Conservation (phyloP, 352 stramenopile genomes). For the Pythium aphanidermatum region DNA sequence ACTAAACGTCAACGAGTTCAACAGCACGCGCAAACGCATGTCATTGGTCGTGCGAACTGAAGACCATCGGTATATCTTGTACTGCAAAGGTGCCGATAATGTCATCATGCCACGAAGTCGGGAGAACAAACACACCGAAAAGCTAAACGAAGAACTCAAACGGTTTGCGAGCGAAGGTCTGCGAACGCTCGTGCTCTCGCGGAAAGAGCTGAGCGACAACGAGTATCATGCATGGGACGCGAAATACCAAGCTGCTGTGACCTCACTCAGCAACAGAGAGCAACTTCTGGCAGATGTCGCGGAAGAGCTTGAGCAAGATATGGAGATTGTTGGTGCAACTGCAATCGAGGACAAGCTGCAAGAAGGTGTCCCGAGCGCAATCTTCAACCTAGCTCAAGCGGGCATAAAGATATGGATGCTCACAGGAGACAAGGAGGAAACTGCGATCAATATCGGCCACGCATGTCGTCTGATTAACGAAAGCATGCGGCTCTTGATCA, state of each 20-base stretch:
- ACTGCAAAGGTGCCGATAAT: conserved; percentile 81
- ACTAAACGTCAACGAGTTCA: conserved; percentile 82
- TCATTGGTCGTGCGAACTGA: conserved; percentile 87
- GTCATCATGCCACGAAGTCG: conserved; percentile 70
- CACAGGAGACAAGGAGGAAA: conserved; percentile 93
- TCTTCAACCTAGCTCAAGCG: conserved; percentile 77
- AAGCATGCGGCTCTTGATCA: conserved; percentile 42
- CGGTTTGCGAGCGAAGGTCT: conserved; percentile 79
- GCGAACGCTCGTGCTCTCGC: conserved; percentile 72
- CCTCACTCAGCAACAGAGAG: conserved; percentile 50
- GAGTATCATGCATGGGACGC: conserved; percentile 65
- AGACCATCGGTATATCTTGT: conserved; percentile 42
- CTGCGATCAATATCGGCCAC: conserved; percentile 91
- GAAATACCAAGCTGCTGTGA: conserved; percentile 55
- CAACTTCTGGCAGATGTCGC: conserved; percentile 45
- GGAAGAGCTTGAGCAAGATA: conserved; percentile 51
- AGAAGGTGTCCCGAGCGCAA: conserved; percentile 80
- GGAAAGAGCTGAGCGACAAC: conserved; percentile 42
- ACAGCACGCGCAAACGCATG: conserved; percentile 97
- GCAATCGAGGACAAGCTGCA: conserved; percentile 94
- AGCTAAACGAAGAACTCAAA: conserved; percentile 51
- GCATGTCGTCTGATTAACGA: conserved; percentile 68
- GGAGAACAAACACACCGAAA: conserved; percentile 23
- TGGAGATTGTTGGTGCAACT: conserved; percentile 86
- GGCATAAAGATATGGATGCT: conserved; percentile 96